Evolutionary conservation across 352 stramenopile genomes (phyloP).

Genomic region (Pilasporangium apinafurcum): DNA sequence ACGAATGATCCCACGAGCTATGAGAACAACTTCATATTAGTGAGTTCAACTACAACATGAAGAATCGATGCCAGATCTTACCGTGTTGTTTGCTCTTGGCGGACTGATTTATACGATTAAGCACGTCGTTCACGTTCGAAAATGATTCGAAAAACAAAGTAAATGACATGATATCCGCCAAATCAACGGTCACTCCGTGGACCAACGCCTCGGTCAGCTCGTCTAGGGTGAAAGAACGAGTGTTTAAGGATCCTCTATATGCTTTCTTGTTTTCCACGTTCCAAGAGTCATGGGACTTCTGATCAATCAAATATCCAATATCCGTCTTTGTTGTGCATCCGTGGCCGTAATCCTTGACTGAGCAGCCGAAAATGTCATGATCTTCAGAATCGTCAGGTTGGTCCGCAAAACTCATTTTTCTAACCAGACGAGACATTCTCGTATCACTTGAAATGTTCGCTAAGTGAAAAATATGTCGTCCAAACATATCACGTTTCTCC

Average conservation of each 20-base stretch:
- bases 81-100: constrained; percentile 37
- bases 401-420: constrained; percentile 17
- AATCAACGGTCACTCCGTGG: constrained; percentile 28
- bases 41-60: not conserved
- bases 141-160: constrained; percentile 69
- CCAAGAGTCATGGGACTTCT: constrained; percentile 20
- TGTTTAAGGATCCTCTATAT: constrained; percentile 6
- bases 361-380: constrained; percentile 65
- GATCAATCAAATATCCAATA: constrained; percentile 14
- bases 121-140: constrained; percentile 51
- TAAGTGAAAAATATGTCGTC: constrained; percentile 48
- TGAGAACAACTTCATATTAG: constrained; percentile 1
- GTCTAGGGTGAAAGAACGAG: constrained; percentile 14
- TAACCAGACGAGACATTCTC: constrained; percentile 20
- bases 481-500: constrained; percentile 60
- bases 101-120: constrained; percentile 41
- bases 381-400: constrained; percentile 11
- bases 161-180: constrained; percentile 62
- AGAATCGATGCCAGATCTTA: constrained; percentile 9
- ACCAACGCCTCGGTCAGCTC: constrained; percentile 29
- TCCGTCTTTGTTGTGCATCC: constrained; percentile 10
- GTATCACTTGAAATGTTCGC: constrained; percentile 33
- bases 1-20: constrained; percentile 47
- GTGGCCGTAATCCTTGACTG: constrained; percentile 47
- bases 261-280: not conserved